Conservation (phyloP, 2,329 filamentous ascomycete species). For the Aplosporella prunicola region DNA sequence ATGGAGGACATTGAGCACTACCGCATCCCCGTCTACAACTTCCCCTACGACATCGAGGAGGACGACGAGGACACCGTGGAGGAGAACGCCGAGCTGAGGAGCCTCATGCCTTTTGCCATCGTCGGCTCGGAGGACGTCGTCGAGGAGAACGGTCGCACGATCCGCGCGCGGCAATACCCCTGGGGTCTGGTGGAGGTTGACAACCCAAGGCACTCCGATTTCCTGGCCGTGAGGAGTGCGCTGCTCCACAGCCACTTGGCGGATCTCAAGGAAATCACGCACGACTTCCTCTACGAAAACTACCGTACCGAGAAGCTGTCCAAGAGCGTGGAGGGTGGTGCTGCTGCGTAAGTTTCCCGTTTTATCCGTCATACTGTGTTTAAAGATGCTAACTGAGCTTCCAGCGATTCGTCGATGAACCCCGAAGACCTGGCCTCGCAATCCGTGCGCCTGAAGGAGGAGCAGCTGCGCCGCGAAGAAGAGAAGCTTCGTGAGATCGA, state of each 20-base stretch:
- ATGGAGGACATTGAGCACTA: slow-evolving; percentile 99
- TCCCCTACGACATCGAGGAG: slow-evolving; percentile 99
- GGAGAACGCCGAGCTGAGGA: slow-evolving; percentile 94
- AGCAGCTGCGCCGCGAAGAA: slow-evolving; percentile 96
- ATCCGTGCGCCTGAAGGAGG: slow-evolving; percentile 97
- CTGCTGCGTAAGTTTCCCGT: slow-evolving; percentile 64
- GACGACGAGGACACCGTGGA: slow-evolving; percentile 99
- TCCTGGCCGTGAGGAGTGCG: slow-evolving; percentile 91
- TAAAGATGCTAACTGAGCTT: slow-evolving; percentile 22
- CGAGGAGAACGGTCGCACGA: slow-evolving; percentile 85
- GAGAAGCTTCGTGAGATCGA: slow-evolving; percentile 99
- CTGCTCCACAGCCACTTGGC: slow-evolving; percentile 96
- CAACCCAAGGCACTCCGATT: slow-evolving; percentile 97
- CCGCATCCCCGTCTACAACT: slow-evolving; percentile 99
- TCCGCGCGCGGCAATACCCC: slow-evolving; percentile 92
- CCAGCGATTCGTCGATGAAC: slow-evolving; percentile 80
- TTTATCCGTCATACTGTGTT: background rate
- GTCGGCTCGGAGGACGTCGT: slow-evolving; percentile 93
- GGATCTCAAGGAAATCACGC: slow-evolving; percentile 98
- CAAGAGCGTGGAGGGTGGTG: slow-evolving; percentile 94
- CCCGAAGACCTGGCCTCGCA: slow-evolving; percentile 94
- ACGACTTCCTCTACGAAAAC: slow-evolving; percentile 99
- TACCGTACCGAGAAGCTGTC: slow-evolving; percentile 99
- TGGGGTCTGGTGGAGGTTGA: slow-evolving; percentile 99
- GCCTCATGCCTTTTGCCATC: slow-evolving; percentile 98